A percentile compares a stretch with the other conserved stretches of the same genome.
Evolutionary conservation across 257 asterid species (phyloP).

Genomic region (Misopates orontium): DNA sequence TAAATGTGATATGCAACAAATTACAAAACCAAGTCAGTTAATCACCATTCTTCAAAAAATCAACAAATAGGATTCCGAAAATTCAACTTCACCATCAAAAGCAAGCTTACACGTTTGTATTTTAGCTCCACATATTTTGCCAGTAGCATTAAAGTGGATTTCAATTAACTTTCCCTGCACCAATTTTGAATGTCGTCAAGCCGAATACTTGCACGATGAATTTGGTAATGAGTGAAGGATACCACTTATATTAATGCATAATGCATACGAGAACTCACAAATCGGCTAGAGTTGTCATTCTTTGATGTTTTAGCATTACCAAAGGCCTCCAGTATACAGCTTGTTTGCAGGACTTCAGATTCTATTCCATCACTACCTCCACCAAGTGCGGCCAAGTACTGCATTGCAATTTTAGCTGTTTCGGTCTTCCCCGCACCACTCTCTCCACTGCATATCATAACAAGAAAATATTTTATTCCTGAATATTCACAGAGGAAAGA

Average conservation of each 20-base stretch:
- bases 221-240: background rate
- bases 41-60: slow-evolving; percentile 22
- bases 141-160: slow-evolving; percentile 67
- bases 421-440: slow-evolving; percentile 99
- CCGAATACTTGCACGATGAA: slow-evolving; percentile 22
- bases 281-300: slow-evolving; percentile 90
- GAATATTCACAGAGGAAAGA: slow-evolving; percentile 2
- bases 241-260: slow-evolving; percentile 20
- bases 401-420: slow-evolving; percentile 82
- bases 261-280: slow-evolving; percentile 57
- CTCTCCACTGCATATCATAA: slow-evolving; percentile 69
- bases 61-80: slow-evolving; percentile 15
- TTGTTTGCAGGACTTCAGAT: slow-evolving; percentile 71
- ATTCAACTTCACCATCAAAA: slow-evolving; percentile 26
- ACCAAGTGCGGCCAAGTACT: slow-evolving; percentile 80
- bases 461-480: slow-evolving; percentile 22
- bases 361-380: slow-evolving; percentile 69
- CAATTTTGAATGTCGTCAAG: slow-evolving; percentile 28
- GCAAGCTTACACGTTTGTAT: slow-evolving; percentile 77
- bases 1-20: slow-evolving; percentile 36
- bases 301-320: slow-evolving; percentile 92
- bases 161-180: slow-evolving; percentile 84
- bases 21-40: slow-evolving; percentile 44
- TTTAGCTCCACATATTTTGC: slow-evolving; percentile 78
- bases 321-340: slow-evolving; percentile 84